Base-by-base conservation (phyloP, 208 protist genomes). In the Crithidia brevicula region DNA sequence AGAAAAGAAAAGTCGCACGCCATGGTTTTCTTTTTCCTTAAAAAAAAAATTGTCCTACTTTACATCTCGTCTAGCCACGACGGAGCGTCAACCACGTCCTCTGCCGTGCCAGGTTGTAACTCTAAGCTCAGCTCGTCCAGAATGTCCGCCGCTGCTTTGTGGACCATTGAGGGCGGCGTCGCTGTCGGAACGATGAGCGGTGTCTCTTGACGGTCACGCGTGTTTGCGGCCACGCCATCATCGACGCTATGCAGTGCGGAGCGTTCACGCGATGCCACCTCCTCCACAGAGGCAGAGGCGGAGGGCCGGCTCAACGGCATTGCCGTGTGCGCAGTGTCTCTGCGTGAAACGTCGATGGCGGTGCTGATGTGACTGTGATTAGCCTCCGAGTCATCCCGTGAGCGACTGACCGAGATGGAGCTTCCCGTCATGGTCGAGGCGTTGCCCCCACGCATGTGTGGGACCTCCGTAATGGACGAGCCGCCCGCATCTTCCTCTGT, bases 41-140 rank as follows among this genome's bases (percentile, higher is more conserved):
- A 31, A 23, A 52, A 16, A 5, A 31, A 30, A 4, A 56, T 25
- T 1, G 1, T 5, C 8, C 11, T 16, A 20, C 15, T 38, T 45
- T 50, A 73, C 49, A 51, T 23, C 16, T 62, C 57, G 34, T 62
- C 31, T 3, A 74, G 40, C 59, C 68, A 74, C 46, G 46, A 46
- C 11, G 68, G 68, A 28, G 62, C 7, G 6, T 28, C 68, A 54
- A 16, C 34, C 13, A 9, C 30, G 22, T 18, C 58, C 27, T 18
- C 28, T 11, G 31, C 50, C 0, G 40, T 5, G 25, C 28, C 50
- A 8, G 30, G 18, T 23, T 16, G 34, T n/a, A 40, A 34, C 15
- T 66, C 28, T 11, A 52, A 2, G 7, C 28, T 49, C 15, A 67
- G 45, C 25, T 54, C 68, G 42, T 61, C 58, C 16, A 61, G 30